Evolutionary conservation across 1,139 yeast species (phyloP).

Genomic region (Debaryomycetaceae sp.): DNA sequence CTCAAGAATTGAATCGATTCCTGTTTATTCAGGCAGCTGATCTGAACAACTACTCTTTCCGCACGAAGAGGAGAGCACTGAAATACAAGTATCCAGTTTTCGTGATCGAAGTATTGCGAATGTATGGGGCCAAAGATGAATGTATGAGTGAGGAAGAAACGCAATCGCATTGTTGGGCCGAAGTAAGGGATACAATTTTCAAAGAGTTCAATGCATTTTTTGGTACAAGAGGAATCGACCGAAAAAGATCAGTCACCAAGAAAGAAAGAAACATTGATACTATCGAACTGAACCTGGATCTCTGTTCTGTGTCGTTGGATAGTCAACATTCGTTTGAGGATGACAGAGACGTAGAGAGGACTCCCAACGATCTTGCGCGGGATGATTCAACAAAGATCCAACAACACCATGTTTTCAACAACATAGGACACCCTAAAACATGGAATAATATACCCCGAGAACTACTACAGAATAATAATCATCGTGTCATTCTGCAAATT

Average conservation of each 20-base stretch:
- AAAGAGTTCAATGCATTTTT: slow-evolving; percentile 27
- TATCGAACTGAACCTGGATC: no score
- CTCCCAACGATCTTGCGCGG: neutral
- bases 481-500: slow-evolving; percentile 44
- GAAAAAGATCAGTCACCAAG: neutral
- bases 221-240: slow-evolving; percentile 16
- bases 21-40: slow-evolving; percentile 11
- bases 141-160: no score
- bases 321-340: neutral
- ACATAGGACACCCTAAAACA: neutral
- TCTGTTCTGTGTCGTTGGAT: no score
- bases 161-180: slow-evolving; percentile 13
- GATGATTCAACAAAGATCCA: neutral
- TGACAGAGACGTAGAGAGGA: neutral
- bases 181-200: slow-evolving; percentile 26
- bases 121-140: neutral
- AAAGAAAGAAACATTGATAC: neutral
- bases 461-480: slow-evolving; percentile 3
- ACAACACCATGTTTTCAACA: neutral
- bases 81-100: slow-evolving; percentile 28
- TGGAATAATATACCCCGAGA: neutral
- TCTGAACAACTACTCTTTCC: neutral
- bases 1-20: slow-evolving; percentile 22
- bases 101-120: slow-evolving; percentile 24
- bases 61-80: neutral